These are phyloP conservation scores for Cyamopsis tetragonoloba DNA, from an alignment of 306 rosid genomes.

Conservation along the genomic window DNA sequence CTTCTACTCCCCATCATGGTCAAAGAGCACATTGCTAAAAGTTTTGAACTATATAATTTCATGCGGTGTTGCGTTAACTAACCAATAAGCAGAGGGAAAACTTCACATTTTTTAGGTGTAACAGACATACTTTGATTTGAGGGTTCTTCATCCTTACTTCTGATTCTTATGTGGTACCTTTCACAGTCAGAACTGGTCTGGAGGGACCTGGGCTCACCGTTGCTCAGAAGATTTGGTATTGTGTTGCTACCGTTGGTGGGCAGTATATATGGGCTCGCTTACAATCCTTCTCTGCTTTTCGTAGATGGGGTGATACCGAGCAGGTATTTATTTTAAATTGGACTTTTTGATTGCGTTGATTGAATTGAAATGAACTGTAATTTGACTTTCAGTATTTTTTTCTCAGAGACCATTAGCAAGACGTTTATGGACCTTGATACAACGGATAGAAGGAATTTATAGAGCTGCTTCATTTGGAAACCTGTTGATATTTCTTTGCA, in stretches of 20 bases:
- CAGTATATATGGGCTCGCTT: constrained; percentile 93
- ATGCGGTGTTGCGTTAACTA: not conserved
- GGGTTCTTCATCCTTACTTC: not conserved
- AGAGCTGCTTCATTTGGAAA: constrained; percentile 97
- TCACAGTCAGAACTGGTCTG: constrained; percentile 87
- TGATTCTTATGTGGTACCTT: constrained; percentile 25
- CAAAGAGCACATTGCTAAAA: not conserved
- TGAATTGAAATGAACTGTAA: constrained; percentile 19
- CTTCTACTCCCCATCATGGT: not conserved
- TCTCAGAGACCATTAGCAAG: constrained; percentile 84
- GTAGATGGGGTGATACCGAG: constrained; percentile 98
- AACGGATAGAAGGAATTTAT: constrained; percentile 82
- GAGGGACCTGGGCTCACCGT: constrained; percentile 98
- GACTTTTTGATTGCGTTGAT: not conserved
- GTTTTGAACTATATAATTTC: not conserved
- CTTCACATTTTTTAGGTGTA: not conserved
- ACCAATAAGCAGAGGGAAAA: not conserved
- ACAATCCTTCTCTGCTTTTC: constrained; percentile 96
- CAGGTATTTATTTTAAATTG: constrained; percentile 54
- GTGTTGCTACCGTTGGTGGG: constrained; percentile 92
- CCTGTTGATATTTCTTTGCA: constrained; percentile 91
- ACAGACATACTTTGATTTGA: not conserved
- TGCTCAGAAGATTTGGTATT: constrained; percentile 91
- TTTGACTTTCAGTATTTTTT: constrained; percentile 19
- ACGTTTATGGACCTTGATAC: constrained; percentile 75